Evolutionary conservation across 2,329 filamentous ascomycete species (phyloP).

Genomic region (Teratosphaeria zuluensis): DNA sequence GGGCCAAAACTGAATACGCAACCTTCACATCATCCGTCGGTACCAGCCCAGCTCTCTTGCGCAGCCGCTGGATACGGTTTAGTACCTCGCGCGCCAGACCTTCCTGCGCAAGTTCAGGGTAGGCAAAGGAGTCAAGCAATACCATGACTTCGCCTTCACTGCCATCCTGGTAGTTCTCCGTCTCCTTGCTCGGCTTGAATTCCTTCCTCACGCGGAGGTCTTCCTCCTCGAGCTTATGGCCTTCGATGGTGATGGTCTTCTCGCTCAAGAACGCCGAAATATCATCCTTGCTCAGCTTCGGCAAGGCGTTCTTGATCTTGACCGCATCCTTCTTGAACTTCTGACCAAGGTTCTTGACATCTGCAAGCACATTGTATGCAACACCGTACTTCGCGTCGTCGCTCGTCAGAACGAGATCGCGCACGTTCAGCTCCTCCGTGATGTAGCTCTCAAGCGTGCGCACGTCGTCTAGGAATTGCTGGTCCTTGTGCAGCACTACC

Average conservation of each 20-base stretch:
- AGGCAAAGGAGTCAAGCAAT: slow-evolving; percentile 72
- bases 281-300: slow-evolving; percentile 65
- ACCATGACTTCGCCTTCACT: slow-evolving; percentile 84
- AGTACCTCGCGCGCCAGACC: slow-evolving; percentile 87
- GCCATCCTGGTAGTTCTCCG: slow-evolving; percentile 72
- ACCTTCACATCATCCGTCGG: slow-evolving; percentile 93
- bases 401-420: slow-evolving; percentile 70
- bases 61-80: slow-evolving; percentile 80
- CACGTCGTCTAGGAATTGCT: slow-evolving; percentile 76
- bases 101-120: slow-evolving; percentile 79
- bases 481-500: slow-evolving; percentile 76
- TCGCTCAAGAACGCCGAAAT: slow-evolving; percentile 68
- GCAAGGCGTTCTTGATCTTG: slow-evolving; percentile 84
- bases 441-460: slow-evolving; percentile 81
- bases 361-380: slow-evolving; percentile 78
- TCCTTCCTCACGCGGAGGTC: slow-evolving; percentile 77
- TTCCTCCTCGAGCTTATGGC: slow-evolving; percentile 70
- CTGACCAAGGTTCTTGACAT: slow-evolving; percentile 92
- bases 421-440: slow-evolving; percentile 81
- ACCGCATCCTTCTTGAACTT: slow-evolving; percentile 93
- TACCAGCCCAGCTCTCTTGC: slow-evolving; percentile 86
- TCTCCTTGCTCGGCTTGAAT: slow-evolving; percentile 61
- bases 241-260: slow-evolving; percentile 71
- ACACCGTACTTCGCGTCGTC: slow-evolving; percentile 90
- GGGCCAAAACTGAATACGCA: slow-evolving; percentile 70